Evolutionary conservation across 75 land plant genomes (phyloP).

Genomic region (Cupressus sempervirens): DNA sequence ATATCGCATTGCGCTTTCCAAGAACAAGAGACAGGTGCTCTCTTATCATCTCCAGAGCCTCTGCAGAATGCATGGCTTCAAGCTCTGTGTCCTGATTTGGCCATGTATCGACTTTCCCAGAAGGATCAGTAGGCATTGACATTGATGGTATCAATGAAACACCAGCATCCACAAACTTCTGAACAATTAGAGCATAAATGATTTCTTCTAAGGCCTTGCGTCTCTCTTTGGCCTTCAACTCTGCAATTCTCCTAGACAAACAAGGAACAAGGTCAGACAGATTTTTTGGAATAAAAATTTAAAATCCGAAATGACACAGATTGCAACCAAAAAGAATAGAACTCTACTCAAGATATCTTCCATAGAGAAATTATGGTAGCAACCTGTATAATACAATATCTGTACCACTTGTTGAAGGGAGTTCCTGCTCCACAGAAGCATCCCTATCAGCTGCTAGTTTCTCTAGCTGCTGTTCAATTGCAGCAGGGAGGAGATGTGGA

Average conservation of each 20-base stretch:
- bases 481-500: constrained; percentile 73
- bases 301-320: neutral
- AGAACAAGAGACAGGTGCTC: constrained; percentile 60
- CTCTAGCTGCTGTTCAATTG: constrained; percentile 74
- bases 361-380: constrained; percentile 6
- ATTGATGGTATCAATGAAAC: constrained; percentile 43
- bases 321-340: neutral
- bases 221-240: constrained; percentile 66
- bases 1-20: constrained; percentile 31
- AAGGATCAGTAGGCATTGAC: constrained; percentile 21
- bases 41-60: constrained; percentile 70
- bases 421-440: constrained; percentile 32
- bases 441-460: constrained; percentile 54
- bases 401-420: constrained; percentile 35
- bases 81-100: constrained; percentile 53
- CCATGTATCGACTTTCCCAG: constrained; percentile 46
- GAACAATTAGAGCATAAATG: constrained; percentile 64
- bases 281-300: neutral
- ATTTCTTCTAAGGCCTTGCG: constrained; percentile 64
- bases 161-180: constrained; percentile 60
- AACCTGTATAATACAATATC: constrained; percentile 71
- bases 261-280: neutral
- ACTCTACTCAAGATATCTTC: neutral
- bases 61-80: constrained; percentile 50
- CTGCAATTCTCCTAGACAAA: constrained; percentile 71